phyloP scores from a whole-genome alignment of 495 filamentous ascomycete species.

The Penicillium turbatum region DNA sequence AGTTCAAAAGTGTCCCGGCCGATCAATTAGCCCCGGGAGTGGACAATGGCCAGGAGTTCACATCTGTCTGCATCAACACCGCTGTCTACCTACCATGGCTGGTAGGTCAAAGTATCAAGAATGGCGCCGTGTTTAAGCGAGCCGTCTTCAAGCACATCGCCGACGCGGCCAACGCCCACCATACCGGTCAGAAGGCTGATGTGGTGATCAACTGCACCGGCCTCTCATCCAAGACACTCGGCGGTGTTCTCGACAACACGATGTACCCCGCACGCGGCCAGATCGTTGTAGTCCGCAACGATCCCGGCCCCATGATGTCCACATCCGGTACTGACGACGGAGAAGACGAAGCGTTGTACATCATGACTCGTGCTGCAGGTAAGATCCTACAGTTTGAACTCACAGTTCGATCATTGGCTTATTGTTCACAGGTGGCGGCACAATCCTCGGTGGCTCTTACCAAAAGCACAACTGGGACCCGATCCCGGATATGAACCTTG shows the following conservation, averaged over 20 bases:
- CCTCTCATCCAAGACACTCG: conserved; percentile 64
- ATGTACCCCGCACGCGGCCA: conserved; percentile 82
- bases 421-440: conserved; percentile 52
- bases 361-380: conserved; percentile 84
- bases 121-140: conserved; percentile 62
- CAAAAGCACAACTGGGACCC: conserved; percentile 80
- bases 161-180: conserved; percentile 63
- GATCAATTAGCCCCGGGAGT: conserved; percentile 54
- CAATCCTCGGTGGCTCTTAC: conserved; percentile 84
- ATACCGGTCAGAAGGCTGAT: conserved; percentile 58
- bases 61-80: conserved; percentile 87
- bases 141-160: conserved; percentile 63
- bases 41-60: conserved; percentile 70
- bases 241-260: conserved; percentile 73
- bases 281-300: conserved; percentile 83
- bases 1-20: conserved; percentile 55
- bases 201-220: conserved; percentile 88
- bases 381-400: conserved; percentile 6
- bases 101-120: conserved; percentile 64
- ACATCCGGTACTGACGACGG: conserved; percentile 78
- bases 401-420: neutral
- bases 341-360: conserved; percentile 74
- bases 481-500: conserved; percentile 73
- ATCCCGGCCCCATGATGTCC: conserved; percentile 62
- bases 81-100: conserved; percentile 84